Percentiles rank a stretch among this genome's conserved stretches.
phyloP scores from a whole-genome alignment of 371 early-diverging fungal genomes.

The Circinella minor region DNA sequence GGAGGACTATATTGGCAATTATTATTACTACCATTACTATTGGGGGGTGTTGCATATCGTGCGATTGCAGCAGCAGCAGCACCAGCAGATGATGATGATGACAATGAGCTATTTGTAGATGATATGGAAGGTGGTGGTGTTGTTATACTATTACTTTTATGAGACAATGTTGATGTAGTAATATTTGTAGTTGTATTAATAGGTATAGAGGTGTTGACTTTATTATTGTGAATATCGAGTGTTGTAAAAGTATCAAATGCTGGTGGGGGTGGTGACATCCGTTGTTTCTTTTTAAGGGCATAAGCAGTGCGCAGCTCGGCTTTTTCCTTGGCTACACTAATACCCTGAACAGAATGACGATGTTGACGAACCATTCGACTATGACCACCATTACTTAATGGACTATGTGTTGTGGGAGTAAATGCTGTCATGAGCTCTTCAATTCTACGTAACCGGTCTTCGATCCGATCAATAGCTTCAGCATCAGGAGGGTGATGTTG shows the following conservation, averaged over 20 bases:
- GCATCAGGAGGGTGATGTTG: slow-evolving; percentile 16
- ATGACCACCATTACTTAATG: slow-evolving; percentile 1
- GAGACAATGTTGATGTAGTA: neutral
- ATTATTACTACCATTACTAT: slow-evolving; percentile 9
- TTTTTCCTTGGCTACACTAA: slow-evolving; percentile 50
- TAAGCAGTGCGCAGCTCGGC: slow-evolving; percentile 30
- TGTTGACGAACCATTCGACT: slow-evolving; percentile 32
- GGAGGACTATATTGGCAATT: slow-evolving; percentile 6
- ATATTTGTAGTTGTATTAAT: neutral
- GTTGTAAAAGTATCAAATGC: neutral
- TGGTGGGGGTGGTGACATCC: slow-evolving; percentile 11
- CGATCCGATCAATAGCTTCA: slow-evolving; percentile 51
- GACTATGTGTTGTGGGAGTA: slow-evolving; percentile 31
- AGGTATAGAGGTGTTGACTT: neutral
- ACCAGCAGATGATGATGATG: neutral
- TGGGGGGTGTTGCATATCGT: slow-evolving; percentile 13
- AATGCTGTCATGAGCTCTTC: slow-evolving; percentile 56
- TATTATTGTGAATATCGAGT: neutral
- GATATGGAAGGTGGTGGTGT: neutral
- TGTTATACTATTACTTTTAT: no score
- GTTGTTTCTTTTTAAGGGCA: slow-evolving; percentile 9
- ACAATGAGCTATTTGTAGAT: neutral
- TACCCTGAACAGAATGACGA: slow-evolving; percentile 56
- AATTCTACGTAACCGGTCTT: slow-evolving; percentile 52
- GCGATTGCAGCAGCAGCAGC: neutral